phyloP scores from a whole-genome alignment of 768 basidiomycete species.

The Polyporus arcularius region DNA sequence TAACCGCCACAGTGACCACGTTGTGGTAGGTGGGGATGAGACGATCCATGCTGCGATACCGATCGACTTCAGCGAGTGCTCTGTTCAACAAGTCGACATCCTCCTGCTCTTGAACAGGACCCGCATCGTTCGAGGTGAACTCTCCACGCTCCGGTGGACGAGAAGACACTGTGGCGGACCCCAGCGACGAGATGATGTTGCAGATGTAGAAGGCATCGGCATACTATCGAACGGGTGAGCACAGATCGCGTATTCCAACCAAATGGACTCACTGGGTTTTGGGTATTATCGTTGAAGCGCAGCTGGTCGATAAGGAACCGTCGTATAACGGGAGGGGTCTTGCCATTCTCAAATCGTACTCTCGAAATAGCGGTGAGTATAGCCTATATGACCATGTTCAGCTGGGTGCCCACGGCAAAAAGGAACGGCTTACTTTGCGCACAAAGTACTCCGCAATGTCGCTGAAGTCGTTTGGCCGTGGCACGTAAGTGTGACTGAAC shows the following conservation, averaged over 20 bases:
- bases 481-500: conserved; percentile 87
- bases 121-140: conserved; percentile 66
- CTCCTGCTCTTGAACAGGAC: conserved; percentile 65
- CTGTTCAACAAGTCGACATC: conserved; percentile 72
- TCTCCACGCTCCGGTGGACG: conserved; percentile 82
- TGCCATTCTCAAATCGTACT: conserved; percentile 85
- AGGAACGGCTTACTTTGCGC: conserved; percentile 64
- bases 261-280: conserved; percentile 67
- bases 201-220: conserved; percentile 92
- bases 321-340: conserved; percentile 82
- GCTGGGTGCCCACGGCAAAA: no score
- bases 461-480: conserved; percentile 92
- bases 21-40: conserved; percentile 95
- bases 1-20: conserved; percentile 84
- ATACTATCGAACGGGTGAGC: conserved; percentile 50
- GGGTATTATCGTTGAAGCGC: conserved; percentile 94
- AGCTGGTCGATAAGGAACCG: conserved; percentile 90
- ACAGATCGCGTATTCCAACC: conserved; percentile 1
- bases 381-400: conserved; percentile 42
- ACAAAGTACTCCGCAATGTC: conserved; percentile 94
- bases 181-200: conserved; percentile 79
- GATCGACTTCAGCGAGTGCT: conserved; percentile 79
- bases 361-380: conserved; percentile 82
- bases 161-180: conserved; percentile 75
- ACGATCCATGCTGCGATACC: conserved; percentile 93